Evolutionary conservation across 352 stramenopile species (phyloP).

Genomic region (Pythium phragmitis): DNA sequence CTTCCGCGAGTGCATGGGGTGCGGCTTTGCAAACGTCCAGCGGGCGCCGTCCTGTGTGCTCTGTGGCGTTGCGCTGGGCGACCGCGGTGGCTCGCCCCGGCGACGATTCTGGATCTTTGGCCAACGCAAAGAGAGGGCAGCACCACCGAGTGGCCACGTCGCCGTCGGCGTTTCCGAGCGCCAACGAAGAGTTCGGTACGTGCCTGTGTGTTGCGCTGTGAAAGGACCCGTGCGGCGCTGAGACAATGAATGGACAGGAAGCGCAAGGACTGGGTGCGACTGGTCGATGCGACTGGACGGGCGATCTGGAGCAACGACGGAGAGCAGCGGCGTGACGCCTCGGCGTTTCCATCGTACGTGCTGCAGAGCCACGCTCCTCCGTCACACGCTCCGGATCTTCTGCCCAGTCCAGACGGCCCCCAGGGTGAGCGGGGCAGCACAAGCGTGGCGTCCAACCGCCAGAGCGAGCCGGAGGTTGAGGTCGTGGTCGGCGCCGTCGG

Average conservation of each 20-base stretch:
- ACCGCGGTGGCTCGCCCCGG: not conserved
- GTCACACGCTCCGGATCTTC: not conserved
- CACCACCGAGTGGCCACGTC: not conserved
- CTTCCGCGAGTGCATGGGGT: conserved; percentile 12
- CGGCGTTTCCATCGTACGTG: conserved; percentile 3
- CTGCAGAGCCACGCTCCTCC: not conserved
- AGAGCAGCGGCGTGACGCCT: conserved; percentile 6
- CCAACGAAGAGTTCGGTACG: not conserved
- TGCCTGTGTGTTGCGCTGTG: not conserved
- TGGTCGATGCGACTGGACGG: conserved; percentile 22
- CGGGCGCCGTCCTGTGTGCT: conserved; percentile 18
- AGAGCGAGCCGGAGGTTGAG: not conserved
- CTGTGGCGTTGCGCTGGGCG: conserved; percentile 8
- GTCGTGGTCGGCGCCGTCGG: not conserved
- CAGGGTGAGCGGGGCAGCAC: not conserved
- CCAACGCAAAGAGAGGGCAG: not conserved
- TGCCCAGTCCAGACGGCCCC: not conserved
- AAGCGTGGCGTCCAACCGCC: not conserved
- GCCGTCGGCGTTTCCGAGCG: not conserved
- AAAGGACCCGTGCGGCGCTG: not conserved
- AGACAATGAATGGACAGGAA: conserved; percentile 12
- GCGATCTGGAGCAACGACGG: conserved; percentile 19
- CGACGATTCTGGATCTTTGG: not conserved
- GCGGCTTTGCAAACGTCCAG: conserved; percentile 19
- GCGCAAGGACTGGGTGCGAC: conserved; percentile 19